Evolutionary conservation across 768 basidiomycete genomes (phyloP), one percentile per base, ranked within the genome.

Genomic region (Termitomyces sp.): DNA sequence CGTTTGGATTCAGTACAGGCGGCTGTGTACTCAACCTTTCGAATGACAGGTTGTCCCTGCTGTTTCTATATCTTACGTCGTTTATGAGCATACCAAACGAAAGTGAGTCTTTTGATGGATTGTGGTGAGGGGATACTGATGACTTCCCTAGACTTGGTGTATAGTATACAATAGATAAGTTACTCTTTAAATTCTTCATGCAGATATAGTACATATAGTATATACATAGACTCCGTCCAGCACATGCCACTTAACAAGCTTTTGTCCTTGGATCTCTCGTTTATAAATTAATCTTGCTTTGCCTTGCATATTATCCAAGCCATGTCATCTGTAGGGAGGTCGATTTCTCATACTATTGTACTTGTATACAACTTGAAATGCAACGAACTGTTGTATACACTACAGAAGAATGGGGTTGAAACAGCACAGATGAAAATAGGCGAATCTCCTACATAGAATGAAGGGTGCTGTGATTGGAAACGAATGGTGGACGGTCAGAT

Each of bases 61-160:
- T 4, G 96, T 98, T 42, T 96, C 95, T 8, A 98, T 98, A 73
- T 93, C 93, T 59, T 97, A 97, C 73, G 86, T 97, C 40, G 95
- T 97, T 60, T 94, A 94, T 72, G 92, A 94, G 69, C 85, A 90
- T 64, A 86, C 81, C 65, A 94, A 92, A 76, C 82, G 87, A 69
- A 87, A 78, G 92, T 88, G 54, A 60, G 83, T 71, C 41, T 44
- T 50, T 57, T 43, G 1, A 43, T 43, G 45, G 49, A 32, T 27
- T 42, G 54, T 9, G 8, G 37, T 3, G 32, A 27, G 14, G 40
- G 21, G 14, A 47, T 37, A 31, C 44, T 55, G 35, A 54, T 34
- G 7, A 29, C 12, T 34, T n/a, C 12, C 11, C 31, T 46, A 88
- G 86, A 71, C 79, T 88, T 65, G 86, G 85, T 65, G 83, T 86